Evolutionary conservation across 192 early-diverging fungal species (phyloP).

Genomic region (Backusella liffmaniae): DNA sequence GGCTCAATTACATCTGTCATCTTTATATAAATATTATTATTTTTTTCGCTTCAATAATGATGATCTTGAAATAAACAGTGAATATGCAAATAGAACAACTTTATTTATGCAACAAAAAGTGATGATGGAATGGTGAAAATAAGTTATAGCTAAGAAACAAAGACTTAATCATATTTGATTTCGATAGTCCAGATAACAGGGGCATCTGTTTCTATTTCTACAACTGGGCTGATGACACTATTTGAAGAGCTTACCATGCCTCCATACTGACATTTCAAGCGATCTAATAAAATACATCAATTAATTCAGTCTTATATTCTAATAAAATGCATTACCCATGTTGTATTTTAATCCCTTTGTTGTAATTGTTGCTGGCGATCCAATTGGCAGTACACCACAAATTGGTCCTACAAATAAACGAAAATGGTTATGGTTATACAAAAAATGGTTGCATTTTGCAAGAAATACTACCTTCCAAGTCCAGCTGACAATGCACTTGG

Average conservation of each 20-base stretch:
- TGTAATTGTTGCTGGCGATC: constrained; percentile 57
- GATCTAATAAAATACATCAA: neutral
- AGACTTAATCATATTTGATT: constrained; percentile 33
- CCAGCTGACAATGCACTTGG: constrained; percentile 57
- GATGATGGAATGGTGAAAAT: neutral
- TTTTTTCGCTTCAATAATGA: too few species aligned
- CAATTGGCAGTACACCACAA: constrained; percentile 87
- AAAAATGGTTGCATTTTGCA: neutral
- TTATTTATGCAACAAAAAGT: neutral
- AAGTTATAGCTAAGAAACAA: neutral
- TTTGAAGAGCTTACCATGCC: constrained; percentile 86
- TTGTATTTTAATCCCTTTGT: constrained; percentile 86
- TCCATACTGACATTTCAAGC: constrained; percentile 55
- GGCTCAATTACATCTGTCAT: too few species aligned
- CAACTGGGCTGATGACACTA: constrained; percentile 51
- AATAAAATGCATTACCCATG: constrained; percentile 52
- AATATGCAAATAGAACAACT: neutral
- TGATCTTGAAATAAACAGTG: too few species aligned
- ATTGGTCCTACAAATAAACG: constrained; percentile 52
- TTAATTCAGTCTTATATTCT: constrained; percentile 1
- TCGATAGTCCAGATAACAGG: constrained; percentile 86
- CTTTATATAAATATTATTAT: too few species aligned
- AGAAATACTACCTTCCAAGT: constrained; percentile 54
- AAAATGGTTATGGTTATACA: neutral
- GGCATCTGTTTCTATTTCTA: constrained; percentile 66